Evolutionary conservation across 2,329 filamentous ascomycete species (phyloP).

Genomic region (Neocucurbitaria cava): DNA sequence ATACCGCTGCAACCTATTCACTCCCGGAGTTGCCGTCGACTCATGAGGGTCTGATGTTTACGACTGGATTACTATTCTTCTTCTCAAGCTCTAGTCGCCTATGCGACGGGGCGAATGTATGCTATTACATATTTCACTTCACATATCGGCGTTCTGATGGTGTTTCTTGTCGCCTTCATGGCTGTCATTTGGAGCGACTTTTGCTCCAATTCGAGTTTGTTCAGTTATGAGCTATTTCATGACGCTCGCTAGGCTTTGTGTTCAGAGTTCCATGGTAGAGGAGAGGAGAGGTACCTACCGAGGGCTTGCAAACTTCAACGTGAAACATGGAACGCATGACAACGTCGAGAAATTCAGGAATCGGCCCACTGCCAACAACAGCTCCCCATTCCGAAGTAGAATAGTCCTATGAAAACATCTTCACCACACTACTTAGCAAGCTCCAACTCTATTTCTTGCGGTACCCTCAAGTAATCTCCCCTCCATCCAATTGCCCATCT

Average conservation of each 20-base stretch:
- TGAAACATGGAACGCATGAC: conserved; percentile 9
- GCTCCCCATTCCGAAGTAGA: conserved; percentile 5
- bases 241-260: conserved; percentile 11
- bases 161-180: conserved; percentile 7
- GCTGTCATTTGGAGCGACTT: background rate
- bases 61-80: conserved; percentile 4
- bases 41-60: background rate
- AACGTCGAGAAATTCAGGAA: background rate
- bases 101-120: conserved; percentile 5
- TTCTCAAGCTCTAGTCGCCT: conserved; percentile 5
- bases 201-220: background rate
- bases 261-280: background rate
- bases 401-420: conserved; percentile 4
- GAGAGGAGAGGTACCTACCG: background rate
- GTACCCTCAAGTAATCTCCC: background rate
- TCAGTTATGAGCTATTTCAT: conserved; percentile 1
- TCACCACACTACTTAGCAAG: background rate
- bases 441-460: background rate
- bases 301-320: conserved; percentile 2
- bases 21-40: conserved; percentile 13
- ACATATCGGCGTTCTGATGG: conserved; percentile 11
- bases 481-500: background rate
- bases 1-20: conserved; percentile 10
- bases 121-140: conserved; percentile 6
- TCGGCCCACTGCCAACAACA: background rate